Base-by-base conservation (phyloP, 768 basidiomycete genomes). In the Hericium erinaceus region DNA sequence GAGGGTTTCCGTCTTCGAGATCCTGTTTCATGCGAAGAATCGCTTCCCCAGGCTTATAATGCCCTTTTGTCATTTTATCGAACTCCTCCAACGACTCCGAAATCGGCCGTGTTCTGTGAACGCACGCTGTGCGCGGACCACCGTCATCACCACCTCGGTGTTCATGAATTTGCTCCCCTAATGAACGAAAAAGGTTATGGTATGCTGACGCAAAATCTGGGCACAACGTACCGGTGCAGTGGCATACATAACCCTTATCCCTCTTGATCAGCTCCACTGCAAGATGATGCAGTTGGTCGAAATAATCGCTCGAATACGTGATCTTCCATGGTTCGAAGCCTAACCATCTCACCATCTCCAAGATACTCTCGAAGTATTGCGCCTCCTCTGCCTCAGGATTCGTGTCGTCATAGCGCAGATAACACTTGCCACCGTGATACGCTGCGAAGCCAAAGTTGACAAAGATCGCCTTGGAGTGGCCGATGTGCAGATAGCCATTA, bases 371-470 rank as follows among this genome's bases (percentile, higher is more conserved):
- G 64, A 98, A 98, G 71, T 97, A 99, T 62, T 83, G 77, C 39
- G 83, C 93, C 74, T 99, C 97, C 70, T 99, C 97, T 58, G 93
- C 93, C 73, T 97, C 94, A 0, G 97, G 97, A 70, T 99, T 99
- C 37, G 97, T 99, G 70, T 99, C 97, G 68, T 99, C 97, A 66
- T 91, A 99, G 57, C 97, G 84, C 46, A 99, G 78, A 70, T 97
- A 98, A 61, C 90, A 91, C 65, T 87, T 84, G 39, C 97, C 97
- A n/a, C 83, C 82, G 67, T 97, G 80, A 69, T 94, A 84, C 13
- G 93, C 92, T 38, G 97, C 97, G 68, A 92, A 99, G n/a, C 97
- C 97, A 69, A 98, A 99, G 71, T 95, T 90, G 60, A 98, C 85
- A 65, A 97, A 95, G 66, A 99, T 98, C 2, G 97, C 95, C 68